Evolutionary conservation across 441 rosid species (phyloP).

Genomic region (Gossypium davidsonii): DNA sequence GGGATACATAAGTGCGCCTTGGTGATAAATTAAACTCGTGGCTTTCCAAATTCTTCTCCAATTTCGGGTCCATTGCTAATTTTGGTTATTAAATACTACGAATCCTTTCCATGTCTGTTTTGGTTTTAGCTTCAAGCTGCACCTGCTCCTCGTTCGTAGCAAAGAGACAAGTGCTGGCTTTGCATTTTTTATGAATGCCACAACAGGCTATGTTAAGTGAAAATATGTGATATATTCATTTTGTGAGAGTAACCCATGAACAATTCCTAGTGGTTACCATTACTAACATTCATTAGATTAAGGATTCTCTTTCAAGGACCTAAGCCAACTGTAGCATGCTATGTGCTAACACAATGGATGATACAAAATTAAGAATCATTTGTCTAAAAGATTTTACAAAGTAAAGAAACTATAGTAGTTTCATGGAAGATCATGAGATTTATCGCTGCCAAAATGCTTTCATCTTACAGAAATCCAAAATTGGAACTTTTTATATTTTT

Average conservation of each 20-base stretch:
- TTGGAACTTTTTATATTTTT: not conserved
- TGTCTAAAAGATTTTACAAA: not conserved
- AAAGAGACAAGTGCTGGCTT: not conserved
- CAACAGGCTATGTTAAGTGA: not conserved
- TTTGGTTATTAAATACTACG: not conserved
- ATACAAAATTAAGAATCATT: not conserved
- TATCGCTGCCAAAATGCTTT: too few relatives aligned
- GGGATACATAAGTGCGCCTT: not conserved
- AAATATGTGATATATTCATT: not conserved
- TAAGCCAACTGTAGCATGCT: not conserved
- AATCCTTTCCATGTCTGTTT: not conserved
- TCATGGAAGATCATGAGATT: not conserved
- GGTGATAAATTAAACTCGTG: not conserved
- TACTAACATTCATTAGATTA: not conserved
- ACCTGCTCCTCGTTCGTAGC: not conserved
- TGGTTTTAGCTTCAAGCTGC: not conserved
- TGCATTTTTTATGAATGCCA: not conserved
- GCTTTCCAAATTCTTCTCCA: not conserved
- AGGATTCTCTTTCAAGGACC: not conserved
- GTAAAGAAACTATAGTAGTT: not conserved
- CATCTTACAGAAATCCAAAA: too few relatives aligned
- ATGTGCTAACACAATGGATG: not conserved
- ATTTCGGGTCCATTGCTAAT: not conserved
- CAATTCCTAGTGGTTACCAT: not conserved
- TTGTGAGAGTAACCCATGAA: not conserved